These are phyloP conservation scores for Striga asiatica DNA, from an alignment of 257 asterid genomes.

Conservation along the genomic window DNA sequence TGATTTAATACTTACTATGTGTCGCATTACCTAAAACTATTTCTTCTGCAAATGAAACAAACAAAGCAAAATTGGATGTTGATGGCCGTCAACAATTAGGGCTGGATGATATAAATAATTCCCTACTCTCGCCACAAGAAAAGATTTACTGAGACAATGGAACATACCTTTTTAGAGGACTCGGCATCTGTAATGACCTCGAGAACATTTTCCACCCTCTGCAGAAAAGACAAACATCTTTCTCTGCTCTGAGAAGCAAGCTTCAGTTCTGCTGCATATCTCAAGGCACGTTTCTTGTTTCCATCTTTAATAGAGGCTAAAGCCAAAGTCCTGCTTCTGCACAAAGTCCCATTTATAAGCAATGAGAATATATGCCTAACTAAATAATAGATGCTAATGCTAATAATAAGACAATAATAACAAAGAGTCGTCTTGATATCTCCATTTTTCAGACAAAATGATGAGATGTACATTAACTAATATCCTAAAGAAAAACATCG, in stretches of 20 bases:
- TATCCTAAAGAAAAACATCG: slow-evolving; percentile 4
- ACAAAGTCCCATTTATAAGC: slow-evolving; percentile 12
- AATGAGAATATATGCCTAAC: not conserved
- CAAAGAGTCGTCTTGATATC: no score
- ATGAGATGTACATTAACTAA: not conserved
- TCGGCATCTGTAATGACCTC: slow-evolving; percentile 60
- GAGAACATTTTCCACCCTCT: slow-evolving; percentile 68
- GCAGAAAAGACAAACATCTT: slow-evolving; percentile 49
- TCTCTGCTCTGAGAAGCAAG: slow-evolving; percentile 63
- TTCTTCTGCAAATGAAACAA: no score
- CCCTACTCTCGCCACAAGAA: no score
- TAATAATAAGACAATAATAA: not conserved
- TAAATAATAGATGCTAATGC: not conserved
- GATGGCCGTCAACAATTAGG: no score
- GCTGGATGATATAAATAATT: no score
- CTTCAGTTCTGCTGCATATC: slow-evolving; percentile 55
- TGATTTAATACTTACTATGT: no score
- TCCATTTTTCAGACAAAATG: no score
- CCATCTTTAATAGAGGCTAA: slow-evolving; percentile 46
- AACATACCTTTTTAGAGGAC: slow-evolving; percentile 68
- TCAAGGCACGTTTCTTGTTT: slow-evolving; percentile 49
- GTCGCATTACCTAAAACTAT: no score
- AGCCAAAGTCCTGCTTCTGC: slow-evolving; percentile 58
- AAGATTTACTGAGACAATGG: not conserved
- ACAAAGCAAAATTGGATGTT: no score